Evolutionary conservation across 768 basidiomycete genomes (phyloP).

Genomic region (Xerocomus brunneocitrinus): DNA sequence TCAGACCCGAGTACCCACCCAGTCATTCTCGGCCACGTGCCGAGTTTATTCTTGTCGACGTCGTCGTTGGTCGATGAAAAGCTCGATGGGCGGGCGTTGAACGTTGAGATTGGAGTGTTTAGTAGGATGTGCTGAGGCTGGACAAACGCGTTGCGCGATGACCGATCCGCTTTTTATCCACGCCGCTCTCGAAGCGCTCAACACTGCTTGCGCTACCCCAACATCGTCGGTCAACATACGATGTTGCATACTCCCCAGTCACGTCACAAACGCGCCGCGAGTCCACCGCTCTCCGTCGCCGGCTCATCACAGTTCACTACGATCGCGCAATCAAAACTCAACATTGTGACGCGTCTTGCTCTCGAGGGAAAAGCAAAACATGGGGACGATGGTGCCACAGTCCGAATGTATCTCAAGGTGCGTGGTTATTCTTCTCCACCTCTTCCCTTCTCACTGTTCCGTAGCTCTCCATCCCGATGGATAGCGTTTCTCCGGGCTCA

Average conservation of each 20-base stretch:
- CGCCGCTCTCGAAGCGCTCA: slow-evolving; percentile 7
- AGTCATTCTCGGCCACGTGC: slow-evolving; percentile 20
- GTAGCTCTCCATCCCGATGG: slow-evolving; percentile 65
- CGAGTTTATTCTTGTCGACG: background rate
- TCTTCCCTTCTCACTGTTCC: background rate
- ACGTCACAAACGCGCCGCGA: slow-evolving; percentile 28
- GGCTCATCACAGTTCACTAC: slow-evolving; percentile 45
- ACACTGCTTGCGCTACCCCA: background rate
- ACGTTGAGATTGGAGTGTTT: no score
- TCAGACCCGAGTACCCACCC: slow-evolving; percentile 22
- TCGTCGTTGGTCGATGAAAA: background rate
- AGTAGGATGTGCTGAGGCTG: no score
- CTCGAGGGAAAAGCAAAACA: slow-evolving; percentile 71
- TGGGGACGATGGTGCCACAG: slow-evolving; percentile 57
- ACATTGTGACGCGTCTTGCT: slow-evolving; percentile 68
- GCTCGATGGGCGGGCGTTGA: background rate
- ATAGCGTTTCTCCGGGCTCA: slow-evolving; percentile 59
- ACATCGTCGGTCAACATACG: background rate
- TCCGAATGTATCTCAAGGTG: slow-evolving; percentile 78
- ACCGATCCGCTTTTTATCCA: slow-evolving; percentile 10
- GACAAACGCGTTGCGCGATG: no score
- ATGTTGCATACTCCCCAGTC: slow-evolving; percentile 20
- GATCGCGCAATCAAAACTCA: slow-evolving; percentile 46
- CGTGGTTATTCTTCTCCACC: slow-evolving; percentile 5
- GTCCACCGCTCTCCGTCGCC: slow-evolving; percentile 29